A percentile compares a stretch with the other conserved stretches of the same genome.
Conservation (phyloP, 2,329 filamentous ascomycete genomes). For the Arthrobotrys musiformis region DNA sequence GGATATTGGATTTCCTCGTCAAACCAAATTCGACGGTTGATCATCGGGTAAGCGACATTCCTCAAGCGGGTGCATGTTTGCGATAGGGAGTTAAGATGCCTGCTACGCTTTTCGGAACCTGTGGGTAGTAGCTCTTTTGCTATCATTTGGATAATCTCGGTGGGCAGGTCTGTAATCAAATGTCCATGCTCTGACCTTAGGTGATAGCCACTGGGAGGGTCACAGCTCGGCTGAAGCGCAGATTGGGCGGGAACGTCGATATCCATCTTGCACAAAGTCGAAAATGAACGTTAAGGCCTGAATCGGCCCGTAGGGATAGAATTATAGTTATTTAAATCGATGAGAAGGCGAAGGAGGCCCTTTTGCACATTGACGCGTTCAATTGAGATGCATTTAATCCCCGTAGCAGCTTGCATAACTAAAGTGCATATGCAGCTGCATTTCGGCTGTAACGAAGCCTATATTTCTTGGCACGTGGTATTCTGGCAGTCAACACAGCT, state of each 20-base stretch:
- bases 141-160: conserved; percentile 28
- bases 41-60: conserved; percentile 17
- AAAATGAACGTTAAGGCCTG: too few species aligned
- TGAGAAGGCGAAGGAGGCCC: neutral
- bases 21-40: conserved; percentile 26
- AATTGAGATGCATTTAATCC: too few species aligned
- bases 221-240: neutral
- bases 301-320: too few species aligned
- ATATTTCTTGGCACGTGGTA: neutral
- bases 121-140: neutral
- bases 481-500: neutral
- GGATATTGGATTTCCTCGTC: conserved; percentile 32
- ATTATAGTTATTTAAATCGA: too few species aligned
- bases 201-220: neutral
- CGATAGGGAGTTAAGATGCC: conserved; percentile 9
- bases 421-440: too few species aligned
- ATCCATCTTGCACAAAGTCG: too few species aligned
- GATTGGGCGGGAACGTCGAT: neutral
- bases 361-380: too few species aligned
- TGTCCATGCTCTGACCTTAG: neutral
- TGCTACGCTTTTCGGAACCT: neutral
- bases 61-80: conserved; percentile 35
- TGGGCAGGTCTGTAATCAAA: conserved; percentile 23
- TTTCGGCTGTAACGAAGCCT: too few species aligned
- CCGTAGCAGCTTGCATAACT: too few species aligned